Evolutionary conservation across 2,329 filamentous ascomycete species (phyloP), one percentile per base, ranked within the genome.

Genomic region (Trichoderma cornu-damae): DNA sequence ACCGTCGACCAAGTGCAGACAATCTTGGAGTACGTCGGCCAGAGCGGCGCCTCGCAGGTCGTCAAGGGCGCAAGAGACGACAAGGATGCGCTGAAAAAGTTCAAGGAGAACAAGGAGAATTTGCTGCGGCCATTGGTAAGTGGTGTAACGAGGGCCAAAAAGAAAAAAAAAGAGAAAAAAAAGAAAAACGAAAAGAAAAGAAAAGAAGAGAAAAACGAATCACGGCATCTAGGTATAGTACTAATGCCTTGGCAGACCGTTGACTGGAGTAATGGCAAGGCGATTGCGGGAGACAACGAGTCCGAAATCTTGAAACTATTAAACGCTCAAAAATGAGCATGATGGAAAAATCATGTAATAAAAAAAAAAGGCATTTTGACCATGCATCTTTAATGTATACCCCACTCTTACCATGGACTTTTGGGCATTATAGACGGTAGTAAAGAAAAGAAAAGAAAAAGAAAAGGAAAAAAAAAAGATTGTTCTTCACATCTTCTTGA

Each of bases 231-330:
- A 26, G 14, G 37, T n/a, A n/a, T n/a, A n/a, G n/a, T 18, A 22
- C 46, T 58, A 20, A 46, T 42, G n/a, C 11, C 14, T 42, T 26
- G 12, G 1, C 26, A 72, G 81, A 75, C 87, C 59, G 93, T 97
- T 52, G 93, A 97, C 71, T 97, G 94, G 94, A 90, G 88, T 70
- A 92, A 93, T 71, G 94, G 92, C 62, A 88, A 85, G 71, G 93
- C 86, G 46, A 78, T 88, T 75, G 77, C 83, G 24, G 89, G 90
- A 18, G 89, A 89, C 50, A 86, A 88, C 62, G 87, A 96, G 76
- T 96, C 90, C 14, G 88, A 93, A 75, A 96, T 97, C 60, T 73
- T 96, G 68, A 90, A 88, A 73, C 79, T 96, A 73, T 73, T 96
- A 52, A 82, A 84, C 59, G 77, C 82, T 58, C 70, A 84, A 55